Base-by-base conservation (phyloP, 768 basidiomycete genomes). In the Clavaria fumosa region DNA sequence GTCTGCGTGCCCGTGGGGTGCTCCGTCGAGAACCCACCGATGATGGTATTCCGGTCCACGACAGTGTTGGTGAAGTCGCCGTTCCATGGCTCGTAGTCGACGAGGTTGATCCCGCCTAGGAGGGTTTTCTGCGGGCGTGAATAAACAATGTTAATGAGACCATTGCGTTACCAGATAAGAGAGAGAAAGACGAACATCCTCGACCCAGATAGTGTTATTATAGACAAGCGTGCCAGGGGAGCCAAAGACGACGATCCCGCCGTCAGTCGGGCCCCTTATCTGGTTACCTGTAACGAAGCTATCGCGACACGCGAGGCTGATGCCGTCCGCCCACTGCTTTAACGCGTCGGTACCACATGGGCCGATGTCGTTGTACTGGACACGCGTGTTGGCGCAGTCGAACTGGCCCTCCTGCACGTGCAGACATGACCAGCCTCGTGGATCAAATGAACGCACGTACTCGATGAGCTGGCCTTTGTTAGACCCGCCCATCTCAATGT, bases 291-390 rank as follows among this genome's bases (percentile, higher is more conserved):
- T 67, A 22, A 85, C 61, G 24, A 70, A 42, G 42, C 68, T 64
- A 50, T 75, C 72, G 43, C 54, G 58, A 51, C 82, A 86, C 44
- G 71, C 72, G 37, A 84, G 53, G 45, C 78, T 82, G 47, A 86
- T 77, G 4, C 83, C 83, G 49, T 85, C 83, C 1, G 83, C 80
- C 83, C 83, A 86, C 52, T 82, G 57, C 43, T 74, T 69, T 48
- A 69, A 80, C 3, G 46, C 43, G 40, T 78, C 74, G 1, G 59
- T 58, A 6, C 83, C 82, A 42, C 78, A 76, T 2, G 83, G 82
- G 3, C 80, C 86, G 30, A 89, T 75, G 44, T 86, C 80, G 47
- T 89, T 89, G 56, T 84, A 77, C 50, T 79, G 77, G 22, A 89
- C 62, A 3, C 69, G 70, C 9, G 58, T 61, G 40, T 75, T 74